A percentile compares a stretch with the other conserved stretches of the same genome.
phyloP scores from a whole-genome alignment of 2,329 filamentous ascomycete species.

The Xylariaceae sp. region DNA sequence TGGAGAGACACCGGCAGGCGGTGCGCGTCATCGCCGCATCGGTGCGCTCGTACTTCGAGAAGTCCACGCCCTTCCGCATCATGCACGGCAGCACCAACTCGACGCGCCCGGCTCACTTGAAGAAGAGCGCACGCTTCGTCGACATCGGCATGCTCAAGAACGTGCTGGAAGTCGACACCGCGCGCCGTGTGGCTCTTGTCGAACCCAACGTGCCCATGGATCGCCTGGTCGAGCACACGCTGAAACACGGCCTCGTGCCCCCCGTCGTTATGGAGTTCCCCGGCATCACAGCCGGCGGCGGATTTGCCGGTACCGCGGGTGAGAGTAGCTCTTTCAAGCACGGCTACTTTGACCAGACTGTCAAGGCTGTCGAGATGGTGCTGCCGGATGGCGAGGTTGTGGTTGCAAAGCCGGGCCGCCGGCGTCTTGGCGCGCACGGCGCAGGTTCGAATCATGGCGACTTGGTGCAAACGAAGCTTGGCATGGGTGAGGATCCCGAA shows the following conservation, averaged over 20 bases:
- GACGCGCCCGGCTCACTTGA: slow-evolving; percentile 51
- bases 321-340: slow-evolving; percentile 66
- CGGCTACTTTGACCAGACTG: slow-evolving; percentile 65
- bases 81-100: slow-evolving; percentile 74
- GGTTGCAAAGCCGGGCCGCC: slow-evolving; percentile 37
- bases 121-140: slow-evolving; percentile 41
- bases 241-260: slow-evolving; percentile 61
- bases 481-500: slow-evolving; percentile 13
- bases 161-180: slow-evolving; percentile 58
- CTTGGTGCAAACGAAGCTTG: slow-evolving; percentile 11
- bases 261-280: slow-evolving; percentile 74
- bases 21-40: slow-evolving; percentile 44
- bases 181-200: slow-evolving; percentile 55
- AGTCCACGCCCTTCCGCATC: slow-evolving; percentile 61
- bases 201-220: slow-evolving; percentile 77
- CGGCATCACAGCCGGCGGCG: slow-evolving; percentile 68
- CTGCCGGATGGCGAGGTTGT: slow-evolving; percentile 61
- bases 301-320: slow-evolving; percentile 64
- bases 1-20: slow-evolving; percentile 48
- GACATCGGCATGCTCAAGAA: slow-evolving; percentile 61
- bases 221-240: slow-evolving; percentile 58
- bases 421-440: not conserved
- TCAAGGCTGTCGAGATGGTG: slow-evolving; percentile 62
- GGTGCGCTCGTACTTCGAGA: slow-evolving; percentile 45
- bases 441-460: not conserved